These are phyloP conservation scores for Oryza officinalis DNA, from an alignment of 176 grass and related monocot genomes.

Conservation along the genomic window DNA sequence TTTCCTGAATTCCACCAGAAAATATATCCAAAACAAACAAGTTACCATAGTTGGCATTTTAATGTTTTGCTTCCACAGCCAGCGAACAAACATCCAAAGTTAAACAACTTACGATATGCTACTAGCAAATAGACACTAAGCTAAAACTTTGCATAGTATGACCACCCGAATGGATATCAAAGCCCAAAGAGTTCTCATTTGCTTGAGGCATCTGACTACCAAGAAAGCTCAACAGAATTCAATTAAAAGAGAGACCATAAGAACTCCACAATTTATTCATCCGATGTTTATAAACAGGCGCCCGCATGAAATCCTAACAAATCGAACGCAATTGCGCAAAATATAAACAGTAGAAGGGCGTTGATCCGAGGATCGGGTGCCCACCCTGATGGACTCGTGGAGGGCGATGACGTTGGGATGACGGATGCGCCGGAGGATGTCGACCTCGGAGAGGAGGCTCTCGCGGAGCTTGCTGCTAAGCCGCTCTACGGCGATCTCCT, in stretches of 20 bases:
- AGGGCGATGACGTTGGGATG: slow-evolving; percentile 92
- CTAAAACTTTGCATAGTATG: not conserved
- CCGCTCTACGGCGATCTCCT: slow-evolving; percentile 87
- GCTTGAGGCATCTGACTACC: slow-evolving; percentile 3
- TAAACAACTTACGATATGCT: not conserved
- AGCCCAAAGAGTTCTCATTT: not conserved
- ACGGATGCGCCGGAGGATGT: slow-evolving; percentile 70
- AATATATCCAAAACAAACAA: slow-evolving; percentile 15
- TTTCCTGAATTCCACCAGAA: not conserved
- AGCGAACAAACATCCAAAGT: not conserved
- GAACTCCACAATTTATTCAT: slow-evolving; percentile 1
- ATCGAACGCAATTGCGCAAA: slow-evolving; percentile 10
- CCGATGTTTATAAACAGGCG: slow-evolving; percentile 2
- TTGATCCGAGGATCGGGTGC: slow-evolving; percentile 21
- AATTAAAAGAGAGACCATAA: slow-evolving; percentile 5
- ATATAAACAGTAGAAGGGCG: not conserved
- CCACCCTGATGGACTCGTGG: slow-evolving; percentile 76
- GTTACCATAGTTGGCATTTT: not conserved
- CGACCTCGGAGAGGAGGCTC: slow-evolving; percentile 90
- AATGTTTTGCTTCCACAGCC: not conserved
- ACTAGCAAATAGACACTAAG: not conserved
- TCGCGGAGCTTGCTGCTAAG: slow-evolving; percentile 85
- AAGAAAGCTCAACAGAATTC: not conserved
- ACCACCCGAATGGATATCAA: not conserved
- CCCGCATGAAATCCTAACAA: slow-evolving; percentile 10